Evolutionary conservation across 495 filamentous ascomycete genomes (phyloP).

Genomic region (Aspergillus cavernicola): DNA sequence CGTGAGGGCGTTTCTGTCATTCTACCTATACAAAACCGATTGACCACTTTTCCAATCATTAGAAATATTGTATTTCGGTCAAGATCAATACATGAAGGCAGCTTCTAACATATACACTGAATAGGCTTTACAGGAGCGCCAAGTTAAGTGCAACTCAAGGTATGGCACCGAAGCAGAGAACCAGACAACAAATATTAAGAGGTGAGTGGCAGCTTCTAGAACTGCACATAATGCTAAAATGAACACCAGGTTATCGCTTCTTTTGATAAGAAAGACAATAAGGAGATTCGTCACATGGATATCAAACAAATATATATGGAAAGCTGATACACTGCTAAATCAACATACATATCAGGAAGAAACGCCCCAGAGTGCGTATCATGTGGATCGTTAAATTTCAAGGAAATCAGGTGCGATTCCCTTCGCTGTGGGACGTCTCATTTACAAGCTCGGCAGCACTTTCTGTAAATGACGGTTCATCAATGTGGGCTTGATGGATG

Average conservation of each 20-base stretch:
- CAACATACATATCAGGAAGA: conserved; percentile 8
- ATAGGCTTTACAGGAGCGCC: neutral
- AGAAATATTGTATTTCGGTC: conserved; percentile 9
- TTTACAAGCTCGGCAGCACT: conserved; percentile 49
- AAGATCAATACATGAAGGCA: conserved; percentile 17
- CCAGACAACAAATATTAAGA: neutral
- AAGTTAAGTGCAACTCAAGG: neutral
- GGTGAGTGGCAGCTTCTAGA: neutral
- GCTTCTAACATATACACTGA: conserved; percentile 18
- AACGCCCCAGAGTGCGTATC: conserved; percentile 1
- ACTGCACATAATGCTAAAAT: neutral
- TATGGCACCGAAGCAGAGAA: too few species aligned
- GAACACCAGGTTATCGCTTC: conserved; percentile 11
- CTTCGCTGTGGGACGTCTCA: conserved; percentile 19
- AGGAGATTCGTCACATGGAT: conserved; percentile 38
- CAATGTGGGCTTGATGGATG: conserved; percentile 53
- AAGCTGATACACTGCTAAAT: conserved; percentile 17
- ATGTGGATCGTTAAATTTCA: conserved; percentile 5
- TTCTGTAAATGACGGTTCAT: conserved; percentile 50
- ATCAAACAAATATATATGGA: conserved; percentile 19
- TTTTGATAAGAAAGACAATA: conserved; percentile 15
- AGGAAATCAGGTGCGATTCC: neutral
- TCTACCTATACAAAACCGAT: too few species aligned
- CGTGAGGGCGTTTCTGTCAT: too few species aligned
- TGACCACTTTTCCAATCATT: too few species aligned